Conservation (phyloP, 129 eudicot genomes). For the Lactuca saligna region DNA sequence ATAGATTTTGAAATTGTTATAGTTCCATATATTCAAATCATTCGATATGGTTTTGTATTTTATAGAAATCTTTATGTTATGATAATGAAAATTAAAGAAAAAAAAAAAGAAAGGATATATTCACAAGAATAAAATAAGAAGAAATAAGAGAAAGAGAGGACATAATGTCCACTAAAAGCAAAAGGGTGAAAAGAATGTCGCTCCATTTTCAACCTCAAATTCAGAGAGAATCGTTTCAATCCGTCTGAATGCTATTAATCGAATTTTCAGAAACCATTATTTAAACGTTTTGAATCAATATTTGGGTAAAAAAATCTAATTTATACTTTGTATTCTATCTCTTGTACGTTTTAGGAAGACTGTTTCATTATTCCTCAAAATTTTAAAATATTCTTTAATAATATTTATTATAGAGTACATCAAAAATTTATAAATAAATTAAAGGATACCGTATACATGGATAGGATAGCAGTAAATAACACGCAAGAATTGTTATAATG, state of each 20-base stretch:
- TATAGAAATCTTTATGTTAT: not conserved
- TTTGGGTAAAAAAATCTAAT: not conserved
- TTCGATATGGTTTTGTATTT: not conserved
- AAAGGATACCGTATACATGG: too few relatives aligned
- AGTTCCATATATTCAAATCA: not conserved
- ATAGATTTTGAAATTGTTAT: not conserved
- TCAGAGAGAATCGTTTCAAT: slow-evolving; percentile 2
- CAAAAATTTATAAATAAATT: too few relatives aligned
- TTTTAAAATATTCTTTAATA: too few relatives aligned
- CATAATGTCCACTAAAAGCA: slow-evolving; percentile 13
- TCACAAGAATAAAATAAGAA: not conserved
- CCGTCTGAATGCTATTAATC: not conserved
- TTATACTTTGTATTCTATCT: too few relatives aligned
- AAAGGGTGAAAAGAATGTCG: not conserved
- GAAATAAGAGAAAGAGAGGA: not conserved
- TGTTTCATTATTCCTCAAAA: not conserved
- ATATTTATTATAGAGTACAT: too few relatives aligned
- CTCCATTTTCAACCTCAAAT: slow-evolving; percentile 16
- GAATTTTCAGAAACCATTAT: not conserved
- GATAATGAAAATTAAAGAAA: not conserved
- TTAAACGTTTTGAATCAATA: too few relatives aligned
- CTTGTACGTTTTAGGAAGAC: too few relatives aligned
- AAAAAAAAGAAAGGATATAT: slow-evolving; percentile 5
- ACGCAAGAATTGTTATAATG: too few relatives aligned
- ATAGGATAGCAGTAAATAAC: too few relatives aligned